Base-by-base conservation (phyloP, 2,329 filamentous ascomycete genomes). In the Aspergillus puulaauensis region DNA sequence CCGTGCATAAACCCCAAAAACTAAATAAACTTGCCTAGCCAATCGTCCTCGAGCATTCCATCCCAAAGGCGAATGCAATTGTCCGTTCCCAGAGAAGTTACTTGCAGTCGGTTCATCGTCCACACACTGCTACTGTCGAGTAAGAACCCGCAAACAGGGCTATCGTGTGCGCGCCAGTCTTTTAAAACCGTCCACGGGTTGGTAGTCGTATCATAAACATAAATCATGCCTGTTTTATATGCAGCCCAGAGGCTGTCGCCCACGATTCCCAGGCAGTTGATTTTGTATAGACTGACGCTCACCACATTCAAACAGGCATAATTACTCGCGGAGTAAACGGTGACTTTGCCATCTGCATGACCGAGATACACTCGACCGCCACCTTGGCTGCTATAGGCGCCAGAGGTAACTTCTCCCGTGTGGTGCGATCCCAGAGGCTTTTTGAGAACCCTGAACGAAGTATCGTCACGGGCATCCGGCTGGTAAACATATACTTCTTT, bases 191-290 rank as follows among this genome's bases (percentile, higher is more conserved):
- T 83, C 95, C 95, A 99, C 0, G 93, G 93, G n/a, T 84, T 86
- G 31, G 85, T 83, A 9, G 80, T 84, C 11, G 91, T 89, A 72
- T 99, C 93, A 74, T 97, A 99, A 7, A 98, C 90, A 68, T 91
- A 95, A 33, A 96, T 86, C 82, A 89, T 96, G 15, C 95, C 95
- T 0, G 90, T 97, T 72, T 93, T 97, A 77, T 93, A 98, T 3
- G 89, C 93, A 27, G 92, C 91, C 95, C 95, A 99, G 0, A 99
- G 80, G 68, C 91, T 85, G 59, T 87, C 84, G 5, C 92, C 93
- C 3, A 92, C 89, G 8, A 91, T 90, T 2, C 87, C 85, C 54
- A 99, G 79, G 37, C 90, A 87, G 71, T 92, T 96, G 74, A 99
- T 96, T 75, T 97, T 98, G 82, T 96, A 98, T 14, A 93, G 84